Base-by-base conservation (phyloP, 2,329 filamentous ascomycete genomes). In the Apiospora aurea region DNA sequence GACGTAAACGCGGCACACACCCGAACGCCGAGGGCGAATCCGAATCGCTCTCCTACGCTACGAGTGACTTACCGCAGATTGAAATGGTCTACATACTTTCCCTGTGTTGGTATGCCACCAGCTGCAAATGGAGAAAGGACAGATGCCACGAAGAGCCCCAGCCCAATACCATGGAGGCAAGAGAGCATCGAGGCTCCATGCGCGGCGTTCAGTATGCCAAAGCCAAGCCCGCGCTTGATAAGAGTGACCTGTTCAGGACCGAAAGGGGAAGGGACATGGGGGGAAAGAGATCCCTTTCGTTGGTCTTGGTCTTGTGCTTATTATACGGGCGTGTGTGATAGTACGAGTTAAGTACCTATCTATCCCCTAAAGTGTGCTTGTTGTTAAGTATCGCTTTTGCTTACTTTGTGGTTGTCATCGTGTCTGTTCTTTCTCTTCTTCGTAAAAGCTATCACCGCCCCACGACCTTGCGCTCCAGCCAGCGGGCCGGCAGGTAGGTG, bases 401-500 rank as follows among this genome's bases (percentile, higher is more conserved):
- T 67, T 67, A 43, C 64, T 41, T 67, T n/a, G 21, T 61, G 34
- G 29, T n/a, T 2, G 11, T 38, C 18, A 18, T 18, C 7, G 21
- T 18, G 4, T n/a, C 8, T 1, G 4, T 26, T 53, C 13, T 53
- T 13, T 38, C 18, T 47, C 8, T 18, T 51, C 57, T 41, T 41
- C 34, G 16, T 21, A 41, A n/a, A n/a, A 41, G 24, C 18, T 66
- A 53, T 76, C 74, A 85, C 64, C 82, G 80, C 18, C 84, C 84
- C 44, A 85, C 75, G 74, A 81, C 82, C 79, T 82, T 86, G 74
- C 83, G 77, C 81, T 90, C 87, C 72, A 85, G 73, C 74, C 82
- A 86, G 57, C 88, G 79, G 67, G 84, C 79, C 2, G 86, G 87
- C 5, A 86, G 73, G 76, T 85, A 89, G 4, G 81, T 79, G 8